Percentiles rank a stretch among this genome's conserved stretches.
These are phyloP conservation scores for Citrus inodora DNA, from an alignment of 345 rosid genomes.

Conservation along the genomic window DNA sequence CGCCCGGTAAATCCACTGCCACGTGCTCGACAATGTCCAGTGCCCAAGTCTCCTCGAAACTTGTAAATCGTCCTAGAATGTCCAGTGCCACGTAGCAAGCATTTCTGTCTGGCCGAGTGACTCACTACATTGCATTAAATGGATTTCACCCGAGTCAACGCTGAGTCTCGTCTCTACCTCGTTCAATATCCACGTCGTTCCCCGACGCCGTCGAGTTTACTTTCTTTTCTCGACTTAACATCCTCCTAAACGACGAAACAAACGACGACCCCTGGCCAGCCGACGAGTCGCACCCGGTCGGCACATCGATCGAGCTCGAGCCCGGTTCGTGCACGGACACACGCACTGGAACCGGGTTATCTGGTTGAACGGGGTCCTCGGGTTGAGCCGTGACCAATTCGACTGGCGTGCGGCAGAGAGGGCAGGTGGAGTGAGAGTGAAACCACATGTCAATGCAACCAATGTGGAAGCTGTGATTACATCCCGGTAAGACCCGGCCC, in stretches of 20 bases:
- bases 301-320: conserved; percentile 28
- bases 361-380: neutral
- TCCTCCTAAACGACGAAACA: conserved; percentile 54
- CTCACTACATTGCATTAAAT: neutral
- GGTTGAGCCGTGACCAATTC: conserved; percentile 24
- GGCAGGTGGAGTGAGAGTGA: conserved; percentile 85
- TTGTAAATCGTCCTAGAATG: neutral
- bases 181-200: conserved; percentile 43
- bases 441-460: conserved; percentile 99
- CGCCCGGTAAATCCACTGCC: neutral
- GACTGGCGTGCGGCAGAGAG: conserved; percentile 81
- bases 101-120: neutral
- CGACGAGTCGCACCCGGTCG: conserved; percentile 26
- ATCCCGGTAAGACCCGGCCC: conserved; percentile 79
- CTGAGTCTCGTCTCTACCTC: conserved; percentile 31
- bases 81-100: neutral
- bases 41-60: neutral
- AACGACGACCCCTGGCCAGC: conserved; percentile 41
- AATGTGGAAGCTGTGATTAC: conserved; percentile 77
- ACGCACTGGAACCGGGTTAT: neutral
- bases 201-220: conserved; percentile 26
- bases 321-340: conserved; percentile 20
- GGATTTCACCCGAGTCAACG: neutral
- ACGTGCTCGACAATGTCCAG: neutral
- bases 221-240: conserved; percentile 51